A percentile compares a stretch with the other conserved stretches of the same genome.
Conservation (phyloP, 2,329 filamentous ascomycete species). For the Fusarium algeriense region DNA sequence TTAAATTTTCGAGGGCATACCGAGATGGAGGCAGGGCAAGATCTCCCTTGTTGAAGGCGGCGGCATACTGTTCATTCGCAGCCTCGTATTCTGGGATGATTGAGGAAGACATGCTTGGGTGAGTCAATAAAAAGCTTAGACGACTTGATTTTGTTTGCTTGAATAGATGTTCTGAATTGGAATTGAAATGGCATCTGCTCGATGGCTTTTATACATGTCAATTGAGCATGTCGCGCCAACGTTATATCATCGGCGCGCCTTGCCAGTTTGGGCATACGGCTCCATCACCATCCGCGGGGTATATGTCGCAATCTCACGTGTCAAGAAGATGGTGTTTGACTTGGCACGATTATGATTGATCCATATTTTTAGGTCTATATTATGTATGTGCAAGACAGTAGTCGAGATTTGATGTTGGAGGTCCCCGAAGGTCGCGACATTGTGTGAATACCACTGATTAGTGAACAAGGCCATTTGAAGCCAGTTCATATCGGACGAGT, state of each 20-base stretch:
- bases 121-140: fast-evolving
- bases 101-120: conserved; percentile 30
- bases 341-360: background rate
- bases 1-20: conserved; percentile 5
- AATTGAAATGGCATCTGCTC: background rate
- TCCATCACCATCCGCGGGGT: conserved; percentile 34
- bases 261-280: background rate
- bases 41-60: conserved; percentile 40
- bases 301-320: conserved; percentile 34
- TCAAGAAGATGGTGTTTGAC: conserved; percentile 1
- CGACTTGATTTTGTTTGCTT: background rate
- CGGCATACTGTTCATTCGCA: conserved; percentile 40
- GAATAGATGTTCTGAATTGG: too few relatives aligned
- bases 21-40: conserved; percentile 42
- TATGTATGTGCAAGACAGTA: background rate
- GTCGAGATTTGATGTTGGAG: background rate
- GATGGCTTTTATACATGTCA: background rate
- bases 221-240: background rate
- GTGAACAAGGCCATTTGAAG: background rate
- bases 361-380: background rate
- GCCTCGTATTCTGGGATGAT: conserved; percentile 43
- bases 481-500: background rate
- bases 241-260: background rate
- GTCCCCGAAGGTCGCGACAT: fast-evolving
- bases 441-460: background rate